phyloP scores from a whole-genome alignment of 768 basidiomycete species.

The Macrolepiota dolichaula region DNA sequence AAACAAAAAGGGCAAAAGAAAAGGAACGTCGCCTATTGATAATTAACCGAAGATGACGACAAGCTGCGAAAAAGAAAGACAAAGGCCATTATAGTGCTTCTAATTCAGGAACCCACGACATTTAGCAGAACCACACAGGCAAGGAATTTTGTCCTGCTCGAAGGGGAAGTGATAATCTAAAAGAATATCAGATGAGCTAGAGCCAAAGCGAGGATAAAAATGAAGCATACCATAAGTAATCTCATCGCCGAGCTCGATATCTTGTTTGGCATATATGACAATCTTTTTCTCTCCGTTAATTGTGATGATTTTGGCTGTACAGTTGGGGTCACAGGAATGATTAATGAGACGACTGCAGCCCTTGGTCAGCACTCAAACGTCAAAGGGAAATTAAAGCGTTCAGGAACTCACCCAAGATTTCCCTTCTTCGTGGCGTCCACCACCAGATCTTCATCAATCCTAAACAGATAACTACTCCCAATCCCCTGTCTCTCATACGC shows the following conservation, averaged over 20 bases:
- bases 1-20: neutral
- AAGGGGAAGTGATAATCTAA: conserved; percentile 98
- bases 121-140: conserved; percentile 84
- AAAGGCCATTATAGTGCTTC: conserved; percentile 31
- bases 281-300: conserved; percentile 96
- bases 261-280: conserved; percentile 97
- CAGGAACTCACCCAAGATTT: conserved; percentile 81
- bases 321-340: conserved; percentile 96
- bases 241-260: conserved; percentile 95
- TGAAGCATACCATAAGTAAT: conserved; percentile 86
- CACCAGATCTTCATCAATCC: conserved; percentile 96
- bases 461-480: conserved; percentile 95
- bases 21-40: neutral
- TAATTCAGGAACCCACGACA: conserved; percentile 97
- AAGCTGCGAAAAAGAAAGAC: conserved; percentile 11
- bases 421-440: conserved; percentile 99
- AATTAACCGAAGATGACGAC: conserved; percentile 1
- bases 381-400: conserved; percentile 5
- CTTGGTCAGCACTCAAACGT: conserved; percentile 9
- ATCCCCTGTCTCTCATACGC: conserved; percentile 96
- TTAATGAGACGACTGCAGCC: conserved; percentile 86
- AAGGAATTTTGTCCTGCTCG: conserved; percentile 96
- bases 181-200: neutral
- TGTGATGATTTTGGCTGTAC: conserved; percentile 87
- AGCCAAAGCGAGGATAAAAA: conserved; percentile 2